A percentile compares a stretch with the other conserved stretches of the same genome.
These are phyloP conservation scores for Geotrichum citri-aurantii DNA, from an alignment of 1,139 yeast species.

Conservation along the genomic window DNA sequence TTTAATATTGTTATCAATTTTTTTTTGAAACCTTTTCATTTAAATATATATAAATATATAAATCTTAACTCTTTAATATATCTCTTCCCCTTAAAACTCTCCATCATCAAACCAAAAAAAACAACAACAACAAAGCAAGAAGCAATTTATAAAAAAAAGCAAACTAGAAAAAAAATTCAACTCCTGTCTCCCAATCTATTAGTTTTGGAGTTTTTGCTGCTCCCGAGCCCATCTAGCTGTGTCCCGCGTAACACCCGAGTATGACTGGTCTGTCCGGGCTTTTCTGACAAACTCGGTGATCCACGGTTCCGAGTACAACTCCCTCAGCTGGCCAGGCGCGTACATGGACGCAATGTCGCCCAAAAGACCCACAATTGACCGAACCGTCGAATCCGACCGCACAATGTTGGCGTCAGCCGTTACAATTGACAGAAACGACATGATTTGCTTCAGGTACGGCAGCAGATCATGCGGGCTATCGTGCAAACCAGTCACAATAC, in stretches of 20 bases:
- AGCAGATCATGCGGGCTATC: conserved; percentile 59
- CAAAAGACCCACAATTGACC: conserved; percentile 78
- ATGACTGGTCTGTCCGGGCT: conserved; percentile 59
- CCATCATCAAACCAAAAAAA: neutral
- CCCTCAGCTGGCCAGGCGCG: conserved; percentile 70
- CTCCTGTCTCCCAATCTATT: conserved; percentile 10
- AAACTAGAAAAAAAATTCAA: too few species aligned
- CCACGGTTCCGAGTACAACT: conserved; percentile 67
- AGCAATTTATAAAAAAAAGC: too few species aligned
- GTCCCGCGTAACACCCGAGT: conserved; percentile 64
- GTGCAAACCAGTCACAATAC: conserved; percentile 82
- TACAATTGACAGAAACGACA: conserved; percentile 59
- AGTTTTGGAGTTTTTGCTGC: conserved; percentile 59
- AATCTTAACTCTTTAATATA: neutral
- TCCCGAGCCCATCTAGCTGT: conserved; percentile 97
- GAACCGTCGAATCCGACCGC: conserved; percentile 58
- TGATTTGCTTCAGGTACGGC: conserved; percentile 63
- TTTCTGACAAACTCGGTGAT: conserved; percentile 67
- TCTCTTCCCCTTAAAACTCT: neutral
- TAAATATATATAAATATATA: neutral
- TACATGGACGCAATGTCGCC: conserved; percentile 91
- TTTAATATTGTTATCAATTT: neutral
- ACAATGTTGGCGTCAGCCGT: conserved; percentile 55
- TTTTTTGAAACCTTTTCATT: neutral
- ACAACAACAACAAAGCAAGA: too few species aligned